Base-by-base conservation (phyloP, 805 yeast genomes). In the Candida maesae region DNA sequence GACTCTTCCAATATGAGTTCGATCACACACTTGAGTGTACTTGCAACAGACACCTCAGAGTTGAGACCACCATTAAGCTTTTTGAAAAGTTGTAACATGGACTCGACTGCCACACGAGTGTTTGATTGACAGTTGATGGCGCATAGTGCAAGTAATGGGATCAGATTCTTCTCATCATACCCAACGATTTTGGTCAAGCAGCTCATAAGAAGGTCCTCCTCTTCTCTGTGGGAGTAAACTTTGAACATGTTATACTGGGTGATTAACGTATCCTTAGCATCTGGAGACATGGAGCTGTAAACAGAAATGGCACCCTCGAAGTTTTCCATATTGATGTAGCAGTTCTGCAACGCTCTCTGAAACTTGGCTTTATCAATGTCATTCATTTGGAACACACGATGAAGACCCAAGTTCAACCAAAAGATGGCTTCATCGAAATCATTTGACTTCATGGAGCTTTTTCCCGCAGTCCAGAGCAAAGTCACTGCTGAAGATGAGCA, bases 401-500 rank as follows among this genome's bases (percentile, higher is more conserved):
- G 55, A 10, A 63, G 44, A 6, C 61, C 52, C 2, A 60, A 34
- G 6, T 53, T 41, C 34, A 57, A 59, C 56, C 61, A 63, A 3
- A 45, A 49, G 11, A 56, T 44, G 6, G 61, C 49, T 16, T 57
- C 55, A 1, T 26, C 19, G 29, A 32, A 48, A 3, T 54, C 41
- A 7, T 47, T 50, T 9, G 33, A 38, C 45, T 59, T 69, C 21
- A 54, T 56, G 14, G 52, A 46, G 14, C 50, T 46, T 29, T 66
- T 66, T 0, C 68, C 72, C 15, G 50, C 39, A 35, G 67, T 68
- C 72, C 73, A 70, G 15, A 70, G 42, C 20, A 70, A 41, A 1
- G 71, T 60, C 0, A 65, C 54, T 5, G 63, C 37, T 31, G 68
- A 54, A 5, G 66, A 57, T 6, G 60, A 41, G 5, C 67, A 52